Conservation (phyloP, 257 asterid species). For the Nicotiana tomentosiformis region DNA sequence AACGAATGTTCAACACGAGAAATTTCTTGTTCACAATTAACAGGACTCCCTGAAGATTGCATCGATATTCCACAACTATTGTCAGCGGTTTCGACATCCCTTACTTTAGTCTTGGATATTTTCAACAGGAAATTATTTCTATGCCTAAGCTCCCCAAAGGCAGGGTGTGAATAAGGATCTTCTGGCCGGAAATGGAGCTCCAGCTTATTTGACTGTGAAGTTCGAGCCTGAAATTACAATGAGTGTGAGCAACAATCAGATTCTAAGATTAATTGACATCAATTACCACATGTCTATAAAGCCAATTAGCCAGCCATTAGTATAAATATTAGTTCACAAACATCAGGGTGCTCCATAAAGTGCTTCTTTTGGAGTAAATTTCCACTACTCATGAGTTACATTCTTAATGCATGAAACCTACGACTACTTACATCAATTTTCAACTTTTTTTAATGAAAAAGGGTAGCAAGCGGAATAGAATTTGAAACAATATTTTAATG, state of each 20-base stretch:
- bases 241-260: slow-evolving; percentile 1
- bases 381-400: not conserved
- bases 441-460: not conserved
- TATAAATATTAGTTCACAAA: not conserved
- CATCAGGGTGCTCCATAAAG: not conserved
- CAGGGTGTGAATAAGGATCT: slow-evolving; percentile 95
- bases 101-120: slow-evolving; percentile 49
- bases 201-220: slow-evolving; percentile 56
- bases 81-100: slow-evolving; percentile 20
- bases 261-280: not conserved
- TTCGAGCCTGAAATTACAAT: slow-evolving; percentile 47
- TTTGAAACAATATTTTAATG: too few relatives aligned
- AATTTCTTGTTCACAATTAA: slow-evolving; percentile 24
- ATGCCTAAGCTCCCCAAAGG: slow-evolving; percentile 57
- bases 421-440: not conserved
- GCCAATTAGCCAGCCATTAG: not conserved
- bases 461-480: not conserved
- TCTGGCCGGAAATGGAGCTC: slow-evolving; percentile 89
- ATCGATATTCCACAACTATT: slow-evolving; percentile 14
- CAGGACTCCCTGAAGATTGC: slow-evolving; percentile 21
- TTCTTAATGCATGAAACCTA: not conserved
- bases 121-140: slow-evolving; percentile 60
- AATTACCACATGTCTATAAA: not conserved
- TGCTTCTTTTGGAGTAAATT: not conserved
- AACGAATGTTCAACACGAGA: slow-evolving; percentile 22